Percentiles rank a stretch among this genome's conserved stretches.
These are phyloP conservation scores for Mycocentrospora acerina DNA, from an alignment of 2,329 filamentous ascomycete species.

Conservation along the genomic window DNA sequence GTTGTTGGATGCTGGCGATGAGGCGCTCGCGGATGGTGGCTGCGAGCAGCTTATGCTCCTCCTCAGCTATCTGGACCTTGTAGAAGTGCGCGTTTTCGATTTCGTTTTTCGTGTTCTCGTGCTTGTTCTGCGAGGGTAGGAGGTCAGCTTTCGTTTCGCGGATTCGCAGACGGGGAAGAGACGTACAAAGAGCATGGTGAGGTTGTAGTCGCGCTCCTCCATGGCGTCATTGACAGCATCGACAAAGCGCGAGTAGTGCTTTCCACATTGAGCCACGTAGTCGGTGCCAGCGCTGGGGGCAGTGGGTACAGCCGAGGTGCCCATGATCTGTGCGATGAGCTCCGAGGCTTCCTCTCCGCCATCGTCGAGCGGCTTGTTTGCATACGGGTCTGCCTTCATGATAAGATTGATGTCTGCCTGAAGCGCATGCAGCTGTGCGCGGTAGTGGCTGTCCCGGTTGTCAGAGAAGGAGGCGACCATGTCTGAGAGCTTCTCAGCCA, in stretches of 20 bases:
- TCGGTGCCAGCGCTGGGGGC: conserved; percentile 66
- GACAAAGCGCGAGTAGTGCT: conserved; percentile 81
- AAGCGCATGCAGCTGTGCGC: conserved; percentile 86
- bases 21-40: conserved; percentile 63
- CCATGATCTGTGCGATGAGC: conserved; percentile 52
- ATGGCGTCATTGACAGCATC: conserved; percentile 84
- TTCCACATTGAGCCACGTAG: conserved; percentile 66
- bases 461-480: conserved; percentile 77
- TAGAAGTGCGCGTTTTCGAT: conserved; percentile 60
- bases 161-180: background rate
- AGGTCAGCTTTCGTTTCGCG: conserved; percentile 14
- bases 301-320: conserved; percentile 39
- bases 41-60: conserved; percentile 62
- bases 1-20: conserved; percentile 58
- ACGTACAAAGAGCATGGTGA: conserved; percentile 78
- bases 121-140: conserved; percentile 52
- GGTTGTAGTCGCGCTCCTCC: conserved; percentile 80
- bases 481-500: conserved; percentile 75
- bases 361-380: conserved; percentile 67
- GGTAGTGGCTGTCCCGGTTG: conserved; percentile 81
- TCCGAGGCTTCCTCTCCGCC: conserved; percentile 66
- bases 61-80: conserved; percentile 61
- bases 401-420: conserved; percentile 88
- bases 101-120: conserved; percentile 57
- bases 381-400: conserved; percentile 80